Conservation (phyloP, 139 green algal species). For the Tetratostichococcus sp. region DNA sequence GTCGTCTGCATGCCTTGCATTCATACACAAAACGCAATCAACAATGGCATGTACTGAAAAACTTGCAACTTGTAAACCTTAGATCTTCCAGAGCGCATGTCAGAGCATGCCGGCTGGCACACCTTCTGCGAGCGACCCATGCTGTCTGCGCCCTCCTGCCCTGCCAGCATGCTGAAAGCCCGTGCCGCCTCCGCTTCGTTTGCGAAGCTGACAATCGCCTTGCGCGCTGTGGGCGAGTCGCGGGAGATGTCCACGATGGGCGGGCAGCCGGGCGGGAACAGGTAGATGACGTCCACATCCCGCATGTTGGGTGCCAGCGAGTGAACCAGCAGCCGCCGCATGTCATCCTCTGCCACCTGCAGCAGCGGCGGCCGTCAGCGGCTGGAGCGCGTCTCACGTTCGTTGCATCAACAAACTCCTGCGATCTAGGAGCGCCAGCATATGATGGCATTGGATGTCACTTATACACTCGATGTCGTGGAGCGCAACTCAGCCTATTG, state of each 20-base stretch:
- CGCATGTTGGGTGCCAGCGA: conserved; percentile 10
- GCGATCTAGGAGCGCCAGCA: no score
- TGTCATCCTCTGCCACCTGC: conserved; percentile 33
- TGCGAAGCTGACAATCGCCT: conserved; percentile 28
- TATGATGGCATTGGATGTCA: no score
- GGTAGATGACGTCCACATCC: conserved; percentile 13
- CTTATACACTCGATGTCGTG: no score
- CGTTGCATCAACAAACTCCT: no score
- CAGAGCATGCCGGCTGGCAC: neutral
- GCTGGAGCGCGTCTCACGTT: no score
- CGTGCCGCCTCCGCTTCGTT: conserved; percentile 17
- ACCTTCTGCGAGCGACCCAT: conserved; percentile 6
- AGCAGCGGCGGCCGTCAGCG: neutral
- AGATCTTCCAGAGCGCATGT: no score
- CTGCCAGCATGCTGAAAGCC: conserved; percentile 20
- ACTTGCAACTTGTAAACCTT: no score
- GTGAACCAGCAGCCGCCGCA: conserved; percentile 50
- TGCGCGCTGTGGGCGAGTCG: neutral
- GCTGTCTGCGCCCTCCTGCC: conserved; percentile 16
- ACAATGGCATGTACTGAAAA: no score
- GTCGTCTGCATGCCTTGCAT: no score
- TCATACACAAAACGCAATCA: no score
- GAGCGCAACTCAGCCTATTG: no score
- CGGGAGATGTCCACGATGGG: neutral
- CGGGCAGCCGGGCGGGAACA: conserved; percentile 1